Evolutionary conservation across 352 stramenopile species (phyloP), one percentile per base, ranked within the genome.

Genomic region (Globisporangium sylvaticum): DNA sequence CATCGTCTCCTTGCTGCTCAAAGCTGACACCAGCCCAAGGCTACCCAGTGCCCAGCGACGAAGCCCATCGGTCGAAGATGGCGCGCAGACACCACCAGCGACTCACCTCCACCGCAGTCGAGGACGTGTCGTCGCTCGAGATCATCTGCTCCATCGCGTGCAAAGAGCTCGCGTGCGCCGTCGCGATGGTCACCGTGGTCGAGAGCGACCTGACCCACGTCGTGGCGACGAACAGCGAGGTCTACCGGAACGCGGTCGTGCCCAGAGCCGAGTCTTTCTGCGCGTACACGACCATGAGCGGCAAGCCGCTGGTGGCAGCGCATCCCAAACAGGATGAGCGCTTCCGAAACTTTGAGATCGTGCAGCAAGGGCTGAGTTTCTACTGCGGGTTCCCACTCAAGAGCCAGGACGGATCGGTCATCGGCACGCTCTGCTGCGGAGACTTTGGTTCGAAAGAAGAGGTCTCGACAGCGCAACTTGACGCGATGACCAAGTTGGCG

Each of bases 331-430:
- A 18, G 5, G 68, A 74, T 20, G 24, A 24, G 29, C 68, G 65
- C 46, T 74, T 74, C 50, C 32, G 44, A 18, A 9, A 67, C 66
- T 50, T 72, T 12, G 56, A 37, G 4, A 61, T 67, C 29, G 62
- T 65, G 32, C 44, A 61, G 39, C 48, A 37, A 8, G 52, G 50
- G 2, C 20, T 72, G 52, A 53, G 32, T 22, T 74, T 72, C 48
- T 74, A 74, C 55, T 68, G 65, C 32, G 68, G 68, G 12, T 74
- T 71, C 46, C 68, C 68, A 12, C 48, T 74, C 42, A 61, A 20
- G 54, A 55, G 34, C 34, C 34, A 24, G 1, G 57, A 68, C 14
- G 46, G 44, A 22, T 39, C 61, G 18, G 57, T 72, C 25, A 22
- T 74, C 39, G 68, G 68, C 12, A 65, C 64, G 27, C 64, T 74